Conservation (phyloP, 129 eudicot genomes). For the Smallanthus sonchifolius region DNA sequence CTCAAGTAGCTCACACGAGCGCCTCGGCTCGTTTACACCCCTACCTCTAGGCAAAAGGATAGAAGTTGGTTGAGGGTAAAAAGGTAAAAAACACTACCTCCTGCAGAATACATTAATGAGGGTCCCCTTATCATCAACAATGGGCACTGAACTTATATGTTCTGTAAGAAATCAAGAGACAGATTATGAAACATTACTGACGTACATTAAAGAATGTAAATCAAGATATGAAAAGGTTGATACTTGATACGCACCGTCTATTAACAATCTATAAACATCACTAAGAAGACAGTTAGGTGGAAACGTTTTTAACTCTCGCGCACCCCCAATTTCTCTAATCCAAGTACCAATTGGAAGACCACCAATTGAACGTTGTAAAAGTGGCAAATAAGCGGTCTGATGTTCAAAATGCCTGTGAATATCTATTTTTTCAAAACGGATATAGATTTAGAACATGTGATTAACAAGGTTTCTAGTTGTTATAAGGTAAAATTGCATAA, state of each 20-base stretch:
- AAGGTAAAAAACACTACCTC: slow-evolving; percentile 37
- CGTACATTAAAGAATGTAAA: neutral
- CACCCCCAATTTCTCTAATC: slow-evolving; percentile 41
- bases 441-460: slow-evolving; percentile 12
- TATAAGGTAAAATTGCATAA: neutral
- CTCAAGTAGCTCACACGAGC: no score
- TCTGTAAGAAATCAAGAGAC: slow-evolving; percentile 36
- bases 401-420: slow-evolving; percentile 54
- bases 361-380: slow-evolving; percentile 55
- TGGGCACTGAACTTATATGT: slow-evolving; percentile 63
- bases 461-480: neutral
- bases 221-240: neutral
- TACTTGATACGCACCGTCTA: slow-evolving; percentile 36
- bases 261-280: slow-evolving; percentile 48
- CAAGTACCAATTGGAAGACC: slow-evolving; percentile 58
- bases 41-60: neutral
- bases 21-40: neutral
- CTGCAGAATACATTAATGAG: slow-evolving; percentile 50
- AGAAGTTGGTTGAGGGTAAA: neutral
- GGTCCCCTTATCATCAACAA: slow-evolving; percentile 50
- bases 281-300: slow-evolving; percentile 38
- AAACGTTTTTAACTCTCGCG: slow-evolving; percentile 40
- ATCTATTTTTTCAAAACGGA: slow-evolving; percentile 37
- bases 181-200: neutral
- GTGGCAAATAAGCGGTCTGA: slow-evolving; percentile 44